Evolutionary conservation across 768 basidiomycete species (phyloP), one percentile per base, ranked within the genome.

Genomic region (Saitozyma sp.): DNA sequence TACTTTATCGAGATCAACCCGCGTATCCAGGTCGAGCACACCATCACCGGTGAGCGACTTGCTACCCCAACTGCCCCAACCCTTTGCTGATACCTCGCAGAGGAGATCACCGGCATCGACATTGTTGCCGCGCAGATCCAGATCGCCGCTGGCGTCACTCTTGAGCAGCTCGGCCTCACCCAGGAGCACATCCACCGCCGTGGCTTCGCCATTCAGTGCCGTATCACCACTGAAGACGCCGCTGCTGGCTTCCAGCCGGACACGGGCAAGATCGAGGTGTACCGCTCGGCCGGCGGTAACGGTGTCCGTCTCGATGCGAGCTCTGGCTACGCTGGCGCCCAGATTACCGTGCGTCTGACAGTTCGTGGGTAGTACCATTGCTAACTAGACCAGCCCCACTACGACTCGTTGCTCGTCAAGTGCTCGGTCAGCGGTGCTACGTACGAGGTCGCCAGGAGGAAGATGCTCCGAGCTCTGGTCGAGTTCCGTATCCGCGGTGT

Each of bases 1-100:
- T 98, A 98, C 82, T 98, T 99, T 83, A 98, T 99, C 75, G 96
- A 99, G 82, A 97, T 99, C 73, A 97, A 97, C 81, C 93, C 96
- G 39, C 92, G 96, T 82, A 97, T 99, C 74, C 96, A 99, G 81
- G 96, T 99, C 81, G 96, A 98, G 78, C 96, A 98, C 81, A 98
- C 96, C 60, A 97, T 98, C 79, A 97, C 96, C 64, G 92, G 92
- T 91, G 68, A 56, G 82, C 78, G 19, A 19, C 29, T 29, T 29
- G 29, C 29, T 29, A 5, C 9, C 14, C 10, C 8, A 14, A 43
- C 11, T 29, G 11, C 20, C 42, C 40, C 20, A 68, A 50, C 53
- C 53, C 29, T 2, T 10, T 38, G 37, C 62, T 48, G 56, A 17
- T n/a, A n/a, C 59, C 37, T 51, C 60, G 38, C 78, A 94, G 96